phyloP scores from a whole-genome alignment of 2,329 filamentous ascomycete species.

The Colletotrichum sidae region DNA sequence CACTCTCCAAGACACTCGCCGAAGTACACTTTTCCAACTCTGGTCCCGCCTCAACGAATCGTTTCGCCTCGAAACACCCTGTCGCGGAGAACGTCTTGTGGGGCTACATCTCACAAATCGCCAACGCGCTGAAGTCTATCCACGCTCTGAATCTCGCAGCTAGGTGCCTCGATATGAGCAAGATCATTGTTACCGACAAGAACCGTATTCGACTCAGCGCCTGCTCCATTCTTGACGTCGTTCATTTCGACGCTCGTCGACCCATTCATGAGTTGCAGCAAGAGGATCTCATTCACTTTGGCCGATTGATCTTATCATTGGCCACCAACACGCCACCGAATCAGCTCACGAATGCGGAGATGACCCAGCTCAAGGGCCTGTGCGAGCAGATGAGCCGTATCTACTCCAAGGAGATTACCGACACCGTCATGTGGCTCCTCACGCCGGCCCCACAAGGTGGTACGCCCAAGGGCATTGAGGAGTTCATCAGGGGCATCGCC shows the following conservation, averaged over 20 bases:
- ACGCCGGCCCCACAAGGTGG: slow-evolving; percentile 67
- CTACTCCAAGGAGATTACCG: slow-evolving; percentile 83
- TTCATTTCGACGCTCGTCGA: slow-evolving; percentile 80
- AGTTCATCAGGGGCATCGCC: slow-evolving; percentile 82
- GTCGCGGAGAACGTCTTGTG: slow-evolving; percentile 83
- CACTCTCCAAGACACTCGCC: slow-evolving; percentile 87
- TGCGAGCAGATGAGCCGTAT: slow-evolving; percentile 81
- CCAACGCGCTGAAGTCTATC: slow-evolving; percentile 87
- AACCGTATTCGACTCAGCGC: slow-evolving; percentile 89
- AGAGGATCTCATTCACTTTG: slow-evolving; percentile 88
- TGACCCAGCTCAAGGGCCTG: slow-evolving; percentile 74
- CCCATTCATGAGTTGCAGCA: slow-evolving; percentile 83
- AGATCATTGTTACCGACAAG: slow-evolving; percentile 90
- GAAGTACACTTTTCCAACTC: slow-evolving; percentile 77
- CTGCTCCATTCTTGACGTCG: slow-evolving; percentile 89
- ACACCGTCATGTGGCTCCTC: slow-evolving; percentile 85
- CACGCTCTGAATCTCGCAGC: slow-evolving; percentile 86
- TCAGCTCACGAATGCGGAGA: slow-evolving; percentile 69
- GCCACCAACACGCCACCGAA: slow-evolving; percentile 73
- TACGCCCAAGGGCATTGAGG: slow-evolving; percentile 78
- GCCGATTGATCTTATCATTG: slow-evolving; percentile 84
- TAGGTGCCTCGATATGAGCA: slow-evolving; percentile 85
- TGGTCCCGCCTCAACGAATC: slow-evolving; percentile 54
- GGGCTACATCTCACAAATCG: slow-evolving; percentile 92
- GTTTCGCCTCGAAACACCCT: slow-evolving; percentile 57